A percentile compares a stretch with the other conserved stretches of the same genome.
Conservation (phyloP, 1,139 yeast species). For the Lodderomyces pseudojiufengensis region DNA sequence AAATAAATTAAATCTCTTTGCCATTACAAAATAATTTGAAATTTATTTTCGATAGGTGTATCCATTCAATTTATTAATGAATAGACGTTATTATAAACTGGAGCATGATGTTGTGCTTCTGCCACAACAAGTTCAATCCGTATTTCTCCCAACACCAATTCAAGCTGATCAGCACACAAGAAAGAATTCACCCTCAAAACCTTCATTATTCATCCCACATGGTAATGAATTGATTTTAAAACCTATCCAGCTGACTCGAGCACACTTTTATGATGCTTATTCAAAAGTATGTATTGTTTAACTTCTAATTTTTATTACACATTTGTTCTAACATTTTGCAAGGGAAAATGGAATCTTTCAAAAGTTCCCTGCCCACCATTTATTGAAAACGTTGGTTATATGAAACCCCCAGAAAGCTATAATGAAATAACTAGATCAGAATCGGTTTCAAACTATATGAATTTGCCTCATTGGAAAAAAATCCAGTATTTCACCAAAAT, state of each 20-base stretch:
- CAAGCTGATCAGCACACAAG: too few relatives aligned
- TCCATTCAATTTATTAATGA: too few relatives aligned
- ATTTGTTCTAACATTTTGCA: conserved; percentile 9
- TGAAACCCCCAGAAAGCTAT: conserved; percentile 59
- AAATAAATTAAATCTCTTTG: conserved; percentile 14
- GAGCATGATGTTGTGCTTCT: too few relatives aligned
- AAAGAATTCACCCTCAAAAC: too few relatives aligned
- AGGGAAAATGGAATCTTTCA: conserved; percentile 57
- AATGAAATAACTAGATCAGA: conserved; percentile 40
- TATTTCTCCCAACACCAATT: too few relatives aligned
- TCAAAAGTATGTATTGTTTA: conserved; percentile 31
- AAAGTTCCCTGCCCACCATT: conserved; percentile 55
- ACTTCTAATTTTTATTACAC: too few relatives aligned
- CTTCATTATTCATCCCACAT: background rate
- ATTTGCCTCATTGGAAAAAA: conserved; percentile 52
- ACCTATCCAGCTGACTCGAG: conserved; percentile 45
- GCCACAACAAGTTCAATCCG: too few relatives aligned
- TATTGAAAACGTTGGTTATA: conserved; percentile 41
- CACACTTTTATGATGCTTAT: conserved; percentile 61
- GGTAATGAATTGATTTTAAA: conserved; percentile 19
- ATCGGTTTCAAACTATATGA: conserved; percentile 39
- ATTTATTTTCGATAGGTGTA: too few relatives aligned
- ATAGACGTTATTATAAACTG: too few relatives aligned
- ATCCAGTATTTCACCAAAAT: conserved; percentile 35
- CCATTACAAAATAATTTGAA: conserved; percentile 12